Base-by-base conservation (phyloP, 768 basidiomycete genomes). In the Galerina marginata region DNA sequence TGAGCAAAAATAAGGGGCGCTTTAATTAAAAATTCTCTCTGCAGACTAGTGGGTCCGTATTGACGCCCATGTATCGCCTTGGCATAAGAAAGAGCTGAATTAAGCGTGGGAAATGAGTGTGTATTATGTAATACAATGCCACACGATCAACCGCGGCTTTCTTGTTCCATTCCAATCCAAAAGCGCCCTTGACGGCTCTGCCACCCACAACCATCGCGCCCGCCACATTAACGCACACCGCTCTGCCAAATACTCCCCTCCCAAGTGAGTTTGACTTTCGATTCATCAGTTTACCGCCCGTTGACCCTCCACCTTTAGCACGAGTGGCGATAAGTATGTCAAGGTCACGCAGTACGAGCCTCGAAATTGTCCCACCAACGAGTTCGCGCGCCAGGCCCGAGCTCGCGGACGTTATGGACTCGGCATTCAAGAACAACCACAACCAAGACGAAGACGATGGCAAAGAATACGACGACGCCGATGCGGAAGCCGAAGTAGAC, bases 281-380 rank as follows among this genome's bases (percentile, higher is more conserved):
- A 25, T n/a, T 46, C 51, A 29, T 15, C 29, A n/a, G 23, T 12
- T 25, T 48, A 29, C 40, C 29, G 9, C 14, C 42, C 11, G 25
- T 47, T 62, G 40, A 57, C 50, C 29, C 56, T 33, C 52, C 33
- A n/a, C 26, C 16, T 58, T 45, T 16, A 61, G 58, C 53, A 39
- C 59, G 51, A 54, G 47, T 48, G 44, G 45, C 63, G 55, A 55
- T 16, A 4, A 33, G 5, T 5, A 75, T 75, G 74, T 75, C 77
- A 42, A 75, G 69, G 68, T 71, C 70, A n/a, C 67, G 72, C 62
- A 77, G 76, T 66, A 71, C 74, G 52, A 73, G 69, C 67, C 63
- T 74, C 51, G 75, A 74, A 64, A 75, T 74, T 67, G 74, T 75
- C 62, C 74, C 69, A 54, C 69, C 74, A 50, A 64, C 70, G 55